phyloP scores from a whole-genome alignment of 805 yeast species.

The Candida oleophila region DNA sequence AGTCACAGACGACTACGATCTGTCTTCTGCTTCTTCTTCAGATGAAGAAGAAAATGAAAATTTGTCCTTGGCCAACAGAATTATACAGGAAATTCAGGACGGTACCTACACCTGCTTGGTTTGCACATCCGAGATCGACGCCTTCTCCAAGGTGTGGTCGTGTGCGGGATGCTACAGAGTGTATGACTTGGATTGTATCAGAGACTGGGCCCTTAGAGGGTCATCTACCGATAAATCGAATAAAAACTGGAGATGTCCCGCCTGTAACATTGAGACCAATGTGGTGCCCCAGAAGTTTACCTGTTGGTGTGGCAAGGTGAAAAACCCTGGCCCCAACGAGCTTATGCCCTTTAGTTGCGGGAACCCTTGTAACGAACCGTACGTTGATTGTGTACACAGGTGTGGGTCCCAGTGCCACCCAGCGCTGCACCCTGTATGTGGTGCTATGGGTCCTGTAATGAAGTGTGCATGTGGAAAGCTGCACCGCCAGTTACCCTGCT shows the following conservation, averaged over 20 bases:
- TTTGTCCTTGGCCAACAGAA: constrained; percentile 38
- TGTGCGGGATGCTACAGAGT: constrained; percentile 78
- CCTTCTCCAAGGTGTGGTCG: constrained; percentile 69
- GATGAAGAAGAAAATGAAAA: constrained; percentile 24
- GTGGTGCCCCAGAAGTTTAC: constrained; percentile 56
- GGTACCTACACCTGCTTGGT: constrained; percentile 84
- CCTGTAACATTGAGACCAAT: constrained; percentile 57
- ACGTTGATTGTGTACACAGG: constrained; percentile 64
- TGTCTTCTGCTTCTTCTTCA: not conserved
- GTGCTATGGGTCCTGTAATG: constrained; percentile 71
- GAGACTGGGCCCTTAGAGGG: constrained; percentile 82
- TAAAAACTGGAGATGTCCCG: constrained; percentile 82
- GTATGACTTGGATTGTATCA: constrained; percentile 80
- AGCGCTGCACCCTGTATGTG: constrained; percentile 82
- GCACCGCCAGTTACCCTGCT: constrained; percentile 67
- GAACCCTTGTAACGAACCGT: constrained; percentile 64
- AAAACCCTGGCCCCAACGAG: constrained; percentile 60
- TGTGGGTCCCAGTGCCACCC: constrained; percentile 83
- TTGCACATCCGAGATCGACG: constrained; percentile 80
- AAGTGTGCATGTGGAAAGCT: constrained; percentile 74
- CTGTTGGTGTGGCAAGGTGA: constrained; percentile 88
- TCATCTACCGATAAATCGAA: constrained; percentile 56
- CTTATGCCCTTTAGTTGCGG: constrained; percentile 86
- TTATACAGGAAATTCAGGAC: constrained; percentile 56
- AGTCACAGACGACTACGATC: constrained; percentile 1